phyloP scores from a whole-genome alignment of 192 early-diverging fungal species.

The Mortierella hygrophila region DNA sequence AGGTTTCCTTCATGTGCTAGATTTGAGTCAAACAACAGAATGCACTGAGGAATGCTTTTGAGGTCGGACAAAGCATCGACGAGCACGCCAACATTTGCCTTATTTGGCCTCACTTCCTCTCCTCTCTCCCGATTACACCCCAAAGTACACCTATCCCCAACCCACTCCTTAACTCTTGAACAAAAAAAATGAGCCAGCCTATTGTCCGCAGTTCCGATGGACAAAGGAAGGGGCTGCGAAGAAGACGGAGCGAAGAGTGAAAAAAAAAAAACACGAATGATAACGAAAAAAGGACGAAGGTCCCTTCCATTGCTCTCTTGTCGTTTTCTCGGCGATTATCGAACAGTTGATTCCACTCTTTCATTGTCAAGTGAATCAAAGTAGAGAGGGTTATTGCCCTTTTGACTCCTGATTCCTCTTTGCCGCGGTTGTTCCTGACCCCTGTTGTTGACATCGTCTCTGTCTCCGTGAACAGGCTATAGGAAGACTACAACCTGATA shows the following conservation, averaged over 20 bases:
- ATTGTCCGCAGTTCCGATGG: background rate
- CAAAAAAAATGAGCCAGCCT: background rate
- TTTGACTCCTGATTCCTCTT: background rate
- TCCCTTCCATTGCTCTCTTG: background rate
- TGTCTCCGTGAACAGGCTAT: background rate
- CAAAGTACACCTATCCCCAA: background rate
- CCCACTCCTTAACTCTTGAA: background rate
- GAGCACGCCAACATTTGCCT: slow-evolving; percentile 4
- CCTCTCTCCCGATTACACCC: background rate
- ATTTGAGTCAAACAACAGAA: background rate
- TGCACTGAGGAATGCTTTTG: background rate
- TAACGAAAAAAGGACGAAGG: background rate
- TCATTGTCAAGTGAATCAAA: background rate
- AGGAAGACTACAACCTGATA: background rate
- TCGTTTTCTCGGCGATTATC: background rate
- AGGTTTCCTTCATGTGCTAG: background rate
- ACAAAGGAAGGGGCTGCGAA: background rate
- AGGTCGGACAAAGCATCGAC: background rate
- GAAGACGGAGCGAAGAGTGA: background rate
- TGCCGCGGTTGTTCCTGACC: background rate
- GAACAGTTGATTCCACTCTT: background rate
- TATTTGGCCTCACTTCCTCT: background rate
- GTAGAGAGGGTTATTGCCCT: background rate
- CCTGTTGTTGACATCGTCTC: background rate
- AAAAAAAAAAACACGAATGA: background rate